Evolutionary conservation across 768 basidiomycete genomes (phyloP).

Genomic region (Mycena alexandri): DNA sequence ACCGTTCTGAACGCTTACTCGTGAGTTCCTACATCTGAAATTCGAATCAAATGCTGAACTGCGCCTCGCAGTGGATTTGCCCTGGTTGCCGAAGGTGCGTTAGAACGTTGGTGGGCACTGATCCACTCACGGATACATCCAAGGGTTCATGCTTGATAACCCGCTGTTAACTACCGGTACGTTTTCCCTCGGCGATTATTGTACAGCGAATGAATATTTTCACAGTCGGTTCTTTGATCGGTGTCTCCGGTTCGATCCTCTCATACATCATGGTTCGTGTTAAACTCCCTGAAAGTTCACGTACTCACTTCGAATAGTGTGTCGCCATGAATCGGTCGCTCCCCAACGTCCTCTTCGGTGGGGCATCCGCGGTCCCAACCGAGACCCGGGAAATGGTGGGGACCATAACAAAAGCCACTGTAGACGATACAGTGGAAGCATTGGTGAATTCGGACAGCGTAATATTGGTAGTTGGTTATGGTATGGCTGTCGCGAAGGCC

Average conservation of each 20-base stretch:
- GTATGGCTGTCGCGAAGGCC: constrained; percentile 94
- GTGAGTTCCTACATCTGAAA: constrained; percentile 44
- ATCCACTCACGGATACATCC: constrained; percentile 21
- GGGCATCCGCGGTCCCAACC: constrained; percentile 71
- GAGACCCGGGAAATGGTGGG: constrained; percentile 87
- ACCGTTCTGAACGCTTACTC: constrained; percentile 93
- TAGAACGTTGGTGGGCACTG: neutral
- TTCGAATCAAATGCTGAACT: constrained; percentile 1
- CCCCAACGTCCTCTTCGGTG: constrained; percentile 89
- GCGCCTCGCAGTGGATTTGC: constrained; percentile 72
- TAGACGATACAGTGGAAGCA: constrained; percentile 86
- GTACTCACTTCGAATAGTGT: constrained; percentile 62
- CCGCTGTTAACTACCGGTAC: constrained; percentile 78
- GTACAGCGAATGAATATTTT: neutral
- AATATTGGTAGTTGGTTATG: constrained; percentile 78
- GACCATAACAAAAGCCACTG: constrained; percentile 78
- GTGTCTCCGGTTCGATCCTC: constrained; percentile 91
- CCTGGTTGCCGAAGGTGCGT: constrained; percentile 84
- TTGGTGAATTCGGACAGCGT: constrained; percentile 86
- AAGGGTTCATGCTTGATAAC: constrained; percentile 91
- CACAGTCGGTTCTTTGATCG: constrained; percentile 83
- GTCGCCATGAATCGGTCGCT: constrained; percentile 93
- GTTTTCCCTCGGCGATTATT: neutral
- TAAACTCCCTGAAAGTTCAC: neutral
- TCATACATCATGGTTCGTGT: constrained; percentile 89